Conservation (phyloP, 805 yeast genomes). For the Sugiyamaella smithiae region DNA sequence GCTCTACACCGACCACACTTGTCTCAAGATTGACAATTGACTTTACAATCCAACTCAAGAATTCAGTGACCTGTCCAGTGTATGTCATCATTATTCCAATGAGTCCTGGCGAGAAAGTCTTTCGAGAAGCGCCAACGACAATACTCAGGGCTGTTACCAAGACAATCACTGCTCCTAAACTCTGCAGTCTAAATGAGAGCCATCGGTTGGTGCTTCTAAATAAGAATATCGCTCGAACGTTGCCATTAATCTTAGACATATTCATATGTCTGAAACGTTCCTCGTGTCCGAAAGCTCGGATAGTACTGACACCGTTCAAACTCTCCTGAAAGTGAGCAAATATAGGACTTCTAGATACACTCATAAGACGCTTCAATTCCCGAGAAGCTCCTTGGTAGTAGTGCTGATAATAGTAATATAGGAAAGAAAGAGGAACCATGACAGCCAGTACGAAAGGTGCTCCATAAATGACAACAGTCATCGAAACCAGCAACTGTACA, state of each 20-base stretch:
- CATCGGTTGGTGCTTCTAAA: conserved; percentile 83
- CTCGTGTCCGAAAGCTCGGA: conserved; percentile 70
- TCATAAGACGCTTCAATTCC: conserved; percentile 71
- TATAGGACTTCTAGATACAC: conserved; percentile 70
- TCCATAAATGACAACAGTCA: conserved; percentile 74
- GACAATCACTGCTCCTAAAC: conserved; percentile 77
- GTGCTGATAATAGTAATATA: conserved; percentile 68
- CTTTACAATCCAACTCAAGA: conserved; percentile 86
- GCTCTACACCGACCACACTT: conserved; percentile 86
- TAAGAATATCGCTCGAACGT: conserved; percentile 80
- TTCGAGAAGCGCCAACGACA: conserved; percentile 53
- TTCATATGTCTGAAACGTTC: conserved; percentile 57
- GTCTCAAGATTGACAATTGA: conserved; percentile 93
- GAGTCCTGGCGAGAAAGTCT: conserved; percentile 67
- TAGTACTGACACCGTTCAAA: conserved; percentile 70
- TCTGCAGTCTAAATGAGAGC: conserved; percentile 86
- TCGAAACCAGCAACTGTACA: conserved; percentile 51
- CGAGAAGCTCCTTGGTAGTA: conserved; percentile 69
- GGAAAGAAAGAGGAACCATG: conserved; percentile 60
- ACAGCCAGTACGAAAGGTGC: conserved; percentile 83
- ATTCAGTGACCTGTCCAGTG: conserved; percentile 79
- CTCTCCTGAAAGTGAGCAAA: conserved; percentile 83
- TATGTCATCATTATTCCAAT: conserved; percentile 88
- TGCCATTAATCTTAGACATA: conserved; percentile 52
- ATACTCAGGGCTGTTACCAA: conserved; percentile 75